A percentile compares a stretch with the other conserved stretches of the same genome.
Evolutionary conservation across 331 rosid species (phyloP).

Genomic region (Acacia concinna): DNA sequence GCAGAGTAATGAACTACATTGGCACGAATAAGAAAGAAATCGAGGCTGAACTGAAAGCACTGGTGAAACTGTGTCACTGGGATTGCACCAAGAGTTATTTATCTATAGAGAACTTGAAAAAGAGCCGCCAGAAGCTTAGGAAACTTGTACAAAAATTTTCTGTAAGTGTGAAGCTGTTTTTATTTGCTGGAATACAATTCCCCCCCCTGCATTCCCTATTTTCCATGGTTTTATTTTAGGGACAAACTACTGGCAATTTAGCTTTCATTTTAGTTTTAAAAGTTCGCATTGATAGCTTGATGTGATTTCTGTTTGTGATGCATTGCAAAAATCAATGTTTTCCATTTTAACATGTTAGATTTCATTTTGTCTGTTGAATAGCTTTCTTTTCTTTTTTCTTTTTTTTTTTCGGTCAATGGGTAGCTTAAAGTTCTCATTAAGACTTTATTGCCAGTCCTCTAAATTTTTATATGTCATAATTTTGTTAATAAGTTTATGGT

Average conservation of each 20-base stretch:
- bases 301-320: neutral
- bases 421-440: neutral
- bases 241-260: neutral
- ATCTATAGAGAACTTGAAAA: constrained; percentile 62
- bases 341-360: neutral
- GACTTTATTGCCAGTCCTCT: neutral
- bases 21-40: constrained; percentile 52
- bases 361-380: neutral
- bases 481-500: neutral
- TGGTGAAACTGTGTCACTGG: constrained; percentile 75
- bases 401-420: neutral
- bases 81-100: constrained; percentile 58
- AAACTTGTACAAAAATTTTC: constrained; percentile 79
- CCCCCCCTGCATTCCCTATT: neutral
- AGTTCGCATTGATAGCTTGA: neutral
- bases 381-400: no score
- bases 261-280: neutral
- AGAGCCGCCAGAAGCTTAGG: constrained; percentile 70
- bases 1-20: constrained; percentile 64
- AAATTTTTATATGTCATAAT: neutral
- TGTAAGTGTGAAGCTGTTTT: constrained; percentile 46
- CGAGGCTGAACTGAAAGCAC: constrained; percentile 57
- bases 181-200: neutral
- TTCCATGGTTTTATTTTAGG: constrained; percentile 8
- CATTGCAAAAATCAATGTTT: neutral